These are phyloP conservation scores for Malbranchea zuffiana DNA, from an alignment of 2,329 filamentous ascomycete species.

Conservation along the genomic window DNA sequence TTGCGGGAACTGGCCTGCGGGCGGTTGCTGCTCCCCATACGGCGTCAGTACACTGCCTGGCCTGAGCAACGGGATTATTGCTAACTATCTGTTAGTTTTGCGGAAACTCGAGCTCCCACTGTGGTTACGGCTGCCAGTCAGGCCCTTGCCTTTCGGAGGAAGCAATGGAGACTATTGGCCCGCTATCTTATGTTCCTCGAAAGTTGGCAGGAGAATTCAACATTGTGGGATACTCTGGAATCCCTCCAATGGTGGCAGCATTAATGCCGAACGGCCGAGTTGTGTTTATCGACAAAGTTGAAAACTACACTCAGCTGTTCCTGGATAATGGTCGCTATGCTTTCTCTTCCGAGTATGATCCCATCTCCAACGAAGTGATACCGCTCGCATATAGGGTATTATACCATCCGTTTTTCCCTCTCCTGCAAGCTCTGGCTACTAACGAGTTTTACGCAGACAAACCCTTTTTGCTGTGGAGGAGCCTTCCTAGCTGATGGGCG, in stretches of 20 bases:
- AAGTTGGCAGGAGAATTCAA: slow-evolving; percentile 38
- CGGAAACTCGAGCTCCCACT: slow-evolving; percentile 38
- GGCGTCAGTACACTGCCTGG: slow-evolving; percentile 37
- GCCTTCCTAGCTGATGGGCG: slow-evolving; percentile 48
- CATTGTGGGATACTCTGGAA: slow-evolving; percentile 46
- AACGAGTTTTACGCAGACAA: slow-evolving; percentile 32
- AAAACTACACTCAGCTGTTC: slow-evolving; percentile 49
- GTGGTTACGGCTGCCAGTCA: slow-evolving; percentile 47
- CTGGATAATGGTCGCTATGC: slow-evolving; percentile 46
- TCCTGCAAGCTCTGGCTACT: not conserved
- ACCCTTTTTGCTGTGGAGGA: slow-evolving; percentile 52
- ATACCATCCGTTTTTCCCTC: not conserved
- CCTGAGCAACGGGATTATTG: not conserved
- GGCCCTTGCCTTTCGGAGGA: slow-evolving; percentile 35
- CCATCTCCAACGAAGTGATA: slow-evolving; percentile 37
- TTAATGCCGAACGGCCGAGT: slow-evolving; percentile 49
- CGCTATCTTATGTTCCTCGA: slow-evolving; percentile 7
- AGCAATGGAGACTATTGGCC: slow-evolving; percentile 5
- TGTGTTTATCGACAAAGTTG: slow-evolving; percentile 53
- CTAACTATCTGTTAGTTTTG: slow-evolving; percentile 22
- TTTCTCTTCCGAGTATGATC: slow-evolving; percentile 51
- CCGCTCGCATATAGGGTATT: slow-evolving; percentile 39
- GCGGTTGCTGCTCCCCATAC: slow-evolving; percentile 48
- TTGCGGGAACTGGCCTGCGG: slow-evolving; percentile 44
- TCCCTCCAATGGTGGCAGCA: slow-evolving; percentile 53